These are phyloP conservation scores for Epithele typhae DNA, from an alignment of 768 basidiomycete species.

Conservation along the genomic window DNA sequence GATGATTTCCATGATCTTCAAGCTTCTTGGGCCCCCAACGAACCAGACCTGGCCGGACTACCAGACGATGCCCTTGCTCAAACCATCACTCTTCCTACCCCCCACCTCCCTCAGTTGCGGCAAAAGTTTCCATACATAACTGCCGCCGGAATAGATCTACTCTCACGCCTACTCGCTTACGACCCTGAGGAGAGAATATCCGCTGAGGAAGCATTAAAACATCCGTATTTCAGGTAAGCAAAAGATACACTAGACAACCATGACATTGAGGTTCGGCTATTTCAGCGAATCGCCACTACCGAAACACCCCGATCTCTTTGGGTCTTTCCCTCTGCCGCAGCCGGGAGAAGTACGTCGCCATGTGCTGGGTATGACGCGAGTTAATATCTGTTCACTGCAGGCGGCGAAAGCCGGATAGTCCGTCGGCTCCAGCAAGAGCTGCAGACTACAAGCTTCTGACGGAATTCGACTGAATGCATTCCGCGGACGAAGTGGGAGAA, in stretches of 20 bases:
- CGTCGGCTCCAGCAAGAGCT: slow-evolving; percentile 72
- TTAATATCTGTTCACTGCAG: slow-evolving; percentile 39
- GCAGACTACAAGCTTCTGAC: slow-evolving; percentile 63
- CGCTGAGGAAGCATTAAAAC: slow-evolving; percentile 85
- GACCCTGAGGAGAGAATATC: slow-evolving; percentile 84
- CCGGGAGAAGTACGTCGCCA: slow-evolving; percentile 86
- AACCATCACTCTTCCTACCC: slow-evolving; percentile 68
- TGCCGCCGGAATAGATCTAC: slow-evolving; percentile 76
- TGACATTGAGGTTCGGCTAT: too few species aligned
- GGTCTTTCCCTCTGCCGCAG: slow-evolving; percentile 95
- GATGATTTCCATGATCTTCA: slow-evolving; percentile 90
- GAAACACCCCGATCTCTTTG: slow-evolving; percentile 94
- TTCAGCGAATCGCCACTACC: slow-evolving; percentile 90
- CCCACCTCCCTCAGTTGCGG: slow-evolving; percentile 72
- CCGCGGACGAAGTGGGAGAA: too few species aligned
- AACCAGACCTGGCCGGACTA: slow-evolving; percentile 85
- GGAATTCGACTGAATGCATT: slow-evolving; percentile 45
- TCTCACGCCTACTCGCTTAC: slow-evolving; percentile 80
- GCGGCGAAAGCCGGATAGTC: slow-evolving; percentile 73
- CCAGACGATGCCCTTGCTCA: slow-evolving; percentile 75
- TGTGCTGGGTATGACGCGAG: too few species aligned
- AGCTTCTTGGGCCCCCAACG: slow-evolving; percentile 91
- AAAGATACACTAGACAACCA: too few species aligned
- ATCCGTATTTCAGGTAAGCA: slow-evolving; percentile 88
- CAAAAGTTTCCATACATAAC: slow-evolving; percentile 86